These are phyloP conservation scores for Pseudoscleropodium purum DNA, from an alignment of 225 moss, liverwort and hornwort genomes.

Conservation along the genomic window DNA sequence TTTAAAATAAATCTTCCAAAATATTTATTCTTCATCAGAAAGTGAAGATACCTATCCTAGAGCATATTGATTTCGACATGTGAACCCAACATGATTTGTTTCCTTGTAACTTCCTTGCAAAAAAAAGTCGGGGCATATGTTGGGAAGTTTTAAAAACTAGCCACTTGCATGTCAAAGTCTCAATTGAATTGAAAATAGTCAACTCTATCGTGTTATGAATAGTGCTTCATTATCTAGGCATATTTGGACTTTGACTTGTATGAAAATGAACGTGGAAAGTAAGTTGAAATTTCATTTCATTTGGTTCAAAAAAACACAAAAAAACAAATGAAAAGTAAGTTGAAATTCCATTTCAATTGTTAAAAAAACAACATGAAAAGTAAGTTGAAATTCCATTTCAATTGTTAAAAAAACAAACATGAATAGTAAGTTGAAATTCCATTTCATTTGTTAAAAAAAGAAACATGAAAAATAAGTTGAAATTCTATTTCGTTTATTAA, in stretches of 20 bases:
- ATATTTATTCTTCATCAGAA: neutral
- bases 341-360: too few species aligned
- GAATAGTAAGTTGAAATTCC: too few species aligned
- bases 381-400: too few species aligned
- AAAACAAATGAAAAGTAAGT: too few species aligned
- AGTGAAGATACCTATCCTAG: neutral
- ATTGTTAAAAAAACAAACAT: too few species aligned
- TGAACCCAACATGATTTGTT: rapidly evolving
- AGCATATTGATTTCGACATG: rapidly evolving
- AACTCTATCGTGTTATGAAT: neutral
- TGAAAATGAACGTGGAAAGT: neutral
- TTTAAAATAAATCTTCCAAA: too few species aligned
- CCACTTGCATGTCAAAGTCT: neutral
- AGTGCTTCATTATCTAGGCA: neutral
- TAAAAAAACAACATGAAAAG: too few species aligned
- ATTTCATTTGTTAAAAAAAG: too few species aligned
- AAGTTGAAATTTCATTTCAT: too few species aligned
- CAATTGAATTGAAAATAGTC: neutral
- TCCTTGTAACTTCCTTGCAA: too few species aligned
- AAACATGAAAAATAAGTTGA: neutral
- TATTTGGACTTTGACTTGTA: neutral
- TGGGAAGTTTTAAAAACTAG: rapidly evolving
- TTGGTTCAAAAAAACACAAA: too few species aligned
- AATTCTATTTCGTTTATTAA: too few species aligned
- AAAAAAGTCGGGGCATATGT: rapidly evolving